phyloP scores from a whole-genome alignment of 305 asterid genomes.

The Lippia alba region DNA sequence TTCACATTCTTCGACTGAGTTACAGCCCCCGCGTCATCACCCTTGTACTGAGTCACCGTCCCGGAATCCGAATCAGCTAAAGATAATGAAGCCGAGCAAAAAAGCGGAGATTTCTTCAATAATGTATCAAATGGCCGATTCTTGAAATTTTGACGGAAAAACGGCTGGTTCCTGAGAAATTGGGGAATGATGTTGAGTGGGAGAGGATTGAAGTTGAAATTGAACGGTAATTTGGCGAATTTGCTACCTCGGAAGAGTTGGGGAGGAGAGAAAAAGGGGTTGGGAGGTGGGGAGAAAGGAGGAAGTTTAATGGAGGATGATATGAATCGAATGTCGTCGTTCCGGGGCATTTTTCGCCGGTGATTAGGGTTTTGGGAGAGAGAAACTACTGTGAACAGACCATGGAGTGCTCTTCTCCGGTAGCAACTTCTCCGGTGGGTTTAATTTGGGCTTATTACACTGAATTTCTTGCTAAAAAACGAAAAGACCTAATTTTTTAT shows the following conservation, averaged over 20 bases:
- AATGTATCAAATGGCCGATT: conserved; percentile 33
- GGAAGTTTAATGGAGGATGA: conserved; percentile 68
- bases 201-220: conserved; percentile 44
- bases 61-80: conserved; percentile 48
- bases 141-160: conserved; percentile 31
- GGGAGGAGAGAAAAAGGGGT: conserved; percentile 38
- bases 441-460: background rate
- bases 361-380: conserved; percentile 35
- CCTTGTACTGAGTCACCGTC: conserved; percentile 42
- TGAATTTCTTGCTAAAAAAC: background rate
- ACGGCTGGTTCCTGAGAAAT: conserved; percentile 44
- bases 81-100: conserved; percentile 69
- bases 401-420: background rate
- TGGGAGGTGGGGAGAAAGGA: conserved; percentile 33
- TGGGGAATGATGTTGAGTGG: conserved; percentile 46
- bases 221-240: conserved; percentile 45
- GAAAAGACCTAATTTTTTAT: background rate
- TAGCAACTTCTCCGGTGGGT: conserved; percentile 3
- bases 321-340: conserved; percentile 62
- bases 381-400: no score
- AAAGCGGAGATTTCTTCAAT: conserved; percentile 47
- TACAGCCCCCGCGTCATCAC: conserved; percentile 43
- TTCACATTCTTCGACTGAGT: conserved; percentile 56
- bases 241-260: conserved; percentile 29
- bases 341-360: conserved; percentile 52